These are phyloP conservation scores for Lasiodiplodia theobromae DNA, from an alignment of 2,329 filamentous ascomycete genomes.

Conservation along the genomic window DNA sequence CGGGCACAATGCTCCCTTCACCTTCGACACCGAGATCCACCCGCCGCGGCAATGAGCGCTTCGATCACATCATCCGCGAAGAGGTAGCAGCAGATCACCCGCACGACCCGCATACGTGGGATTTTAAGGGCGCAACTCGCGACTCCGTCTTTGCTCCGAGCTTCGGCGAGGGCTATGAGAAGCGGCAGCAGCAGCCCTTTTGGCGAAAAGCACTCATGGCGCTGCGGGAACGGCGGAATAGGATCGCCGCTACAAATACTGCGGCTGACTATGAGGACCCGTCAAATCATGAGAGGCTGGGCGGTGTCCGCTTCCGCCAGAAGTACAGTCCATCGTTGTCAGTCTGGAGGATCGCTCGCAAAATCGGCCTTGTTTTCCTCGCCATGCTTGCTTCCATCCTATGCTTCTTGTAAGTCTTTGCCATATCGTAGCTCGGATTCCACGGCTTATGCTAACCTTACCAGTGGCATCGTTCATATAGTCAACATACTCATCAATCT, in stretches of 20 bases:
- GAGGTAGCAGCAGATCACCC: constrained; percentile 10
- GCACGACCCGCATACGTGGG: background rate
- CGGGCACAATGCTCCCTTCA: constrained; percentile 12
- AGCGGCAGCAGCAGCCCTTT: constrained; percentile 30
- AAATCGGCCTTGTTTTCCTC: constrained; percentile 34
- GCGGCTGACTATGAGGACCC: constrained; percentile 6
- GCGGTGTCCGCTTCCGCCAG: background rate
- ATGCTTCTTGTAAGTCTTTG: constrained; percentile 43
- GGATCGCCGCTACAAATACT: background rate
- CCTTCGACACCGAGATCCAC: constrained; percentile 13
- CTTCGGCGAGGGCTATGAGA: constrained; percentile 16
- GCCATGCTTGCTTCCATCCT: constrained; percentile 37
- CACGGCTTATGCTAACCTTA: background rate
- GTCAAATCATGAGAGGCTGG: constrained; percentile 12
- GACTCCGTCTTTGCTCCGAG: constrained; percentile 12
- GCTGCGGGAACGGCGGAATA: constrained; percentile 36
- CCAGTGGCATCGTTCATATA: constrained; percentile 52
- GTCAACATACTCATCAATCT: constrained; percentile 48
- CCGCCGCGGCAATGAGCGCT: constrained; percentile 15
- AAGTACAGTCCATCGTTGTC: background rate
- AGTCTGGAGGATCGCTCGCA: background rate
- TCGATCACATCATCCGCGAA: constrained; percentile 22
- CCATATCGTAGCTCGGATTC: background rate
- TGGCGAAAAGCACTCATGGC: constrained; percentile 43
- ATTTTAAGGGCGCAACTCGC: background rate